phyloP scores from a whole-genome alignment of 257 asterid species.

The Lycium ferocissimum region DNA sequence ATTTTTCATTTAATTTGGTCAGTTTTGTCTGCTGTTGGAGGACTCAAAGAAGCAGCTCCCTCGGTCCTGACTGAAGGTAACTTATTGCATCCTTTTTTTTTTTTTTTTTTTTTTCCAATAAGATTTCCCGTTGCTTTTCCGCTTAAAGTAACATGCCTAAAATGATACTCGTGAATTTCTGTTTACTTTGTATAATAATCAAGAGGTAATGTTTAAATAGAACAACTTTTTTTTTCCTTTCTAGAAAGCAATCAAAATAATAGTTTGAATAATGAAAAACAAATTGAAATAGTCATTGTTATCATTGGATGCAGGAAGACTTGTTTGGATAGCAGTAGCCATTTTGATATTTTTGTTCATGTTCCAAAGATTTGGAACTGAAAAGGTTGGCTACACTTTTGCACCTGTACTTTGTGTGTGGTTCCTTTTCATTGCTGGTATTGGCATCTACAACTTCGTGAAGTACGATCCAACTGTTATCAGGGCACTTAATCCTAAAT shows the following conservation, averaged over 20 bases:
- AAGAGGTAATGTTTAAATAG: background rate
- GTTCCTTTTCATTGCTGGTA: conserved; percentile 55
- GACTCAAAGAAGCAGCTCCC: conserved; percentile 20
- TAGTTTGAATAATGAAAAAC: background rate
- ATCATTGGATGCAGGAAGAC: conserved; percentile 47
- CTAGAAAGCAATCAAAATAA: background rate
- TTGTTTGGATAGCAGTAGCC: conserved; percentile 55
- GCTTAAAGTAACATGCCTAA: background rate
- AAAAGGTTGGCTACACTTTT: conserved; percentile 69
- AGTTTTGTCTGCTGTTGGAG: conserved; percentile 21
- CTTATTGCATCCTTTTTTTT: background rate
- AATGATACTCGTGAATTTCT: background rate
- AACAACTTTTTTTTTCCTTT: too few species aligned
- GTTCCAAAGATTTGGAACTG: conserved; percentile 77
- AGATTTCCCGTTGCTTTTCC: too few species aligned
- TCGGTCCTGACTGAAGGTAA: background rate
- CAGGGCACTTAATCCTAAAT: conserved; percentile 64
- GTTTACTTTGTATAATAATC: too few species aligned
- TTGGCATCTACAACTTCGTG: conserved; percentile 61
- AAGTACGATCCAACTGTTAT: conserved; percentile 54
- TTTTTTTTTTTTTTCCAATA: too few species aligned
- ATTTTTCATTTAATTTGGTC: background rate
- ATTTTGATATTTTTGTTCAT: conserved; percentile 57
- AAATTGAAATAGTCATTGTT: background rate
- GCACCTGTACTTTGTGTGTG: conserved; percentile 72